Conservation (phyloP, 2,329 filamentous ascomycete species). For the Aspergillus sp. region DNA sequence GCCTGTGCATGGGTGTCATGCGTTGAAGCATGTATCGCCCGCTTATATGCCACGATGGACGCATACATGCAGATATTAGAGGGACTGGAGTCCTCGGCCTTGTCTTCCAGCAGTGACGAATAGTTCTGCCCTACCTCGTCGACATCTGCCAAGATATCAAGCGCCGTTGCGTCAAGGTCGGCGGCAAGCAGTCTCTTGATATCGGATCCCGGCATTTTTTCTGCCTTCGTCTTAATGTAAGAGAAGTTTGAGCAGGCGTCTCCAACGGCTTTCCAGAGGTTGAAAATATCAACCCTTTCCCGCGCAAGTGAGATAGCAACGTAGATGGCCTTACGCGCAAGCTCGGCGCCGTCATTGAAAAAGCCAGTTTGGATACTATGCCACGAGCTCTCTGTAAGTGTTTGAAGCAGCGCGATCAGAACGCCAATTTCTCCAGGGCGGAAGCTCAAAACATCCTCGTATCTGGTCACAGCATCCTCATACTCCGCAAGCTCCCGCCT, state of each 20-base stretch:
- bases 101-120: constrained; percentile 23
- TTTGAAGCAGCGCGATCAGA: constrained; percentile 77
- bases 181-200: constrained; percentile 51
- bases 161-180: constrained; percentile 42
- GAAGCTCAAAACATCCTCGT: constrained; percentile 60
- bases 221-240: constrained; percentile 59
- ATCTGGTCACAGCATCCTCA: constrained; percentile 69
- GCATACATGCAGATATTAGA: constrained; percentile 54
- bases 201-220: constrained; percentile 50
- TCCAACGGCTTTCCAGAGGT: constrained; percentile 86
- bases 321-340: constrained; percentile 59
- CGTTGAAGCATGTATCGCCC: constrained; percentile 63
- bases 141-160: constrained; percentile 56
- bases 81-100: constrained; percentile 24
- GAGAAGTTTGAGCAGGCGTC: constrained; percentile 83
- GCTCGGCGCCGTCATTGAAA: constrained; percentile 70
- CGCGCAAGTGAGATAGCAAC: constrained; percentile 56
- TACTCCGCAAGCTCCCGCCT: constrained; percentile 86
- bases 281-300: constrained; percentile 64
- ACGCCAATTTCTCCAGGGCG: constrained; percentile 75
- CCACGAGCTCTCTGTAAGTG: constrained; percentile 71
- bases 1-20: constrained; percentile 79
- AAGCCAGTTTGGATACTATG: constrained; percentile 70
- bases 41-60: constrained; percentile 76
- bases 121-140: constrained; percentile 51